A percentile compares a stretch with the other conserved stretches of the same genome.
Conservation (phyloP, 2,329 filamentous ascomycete genomes). For the Penicillium concentricum region DNA sequence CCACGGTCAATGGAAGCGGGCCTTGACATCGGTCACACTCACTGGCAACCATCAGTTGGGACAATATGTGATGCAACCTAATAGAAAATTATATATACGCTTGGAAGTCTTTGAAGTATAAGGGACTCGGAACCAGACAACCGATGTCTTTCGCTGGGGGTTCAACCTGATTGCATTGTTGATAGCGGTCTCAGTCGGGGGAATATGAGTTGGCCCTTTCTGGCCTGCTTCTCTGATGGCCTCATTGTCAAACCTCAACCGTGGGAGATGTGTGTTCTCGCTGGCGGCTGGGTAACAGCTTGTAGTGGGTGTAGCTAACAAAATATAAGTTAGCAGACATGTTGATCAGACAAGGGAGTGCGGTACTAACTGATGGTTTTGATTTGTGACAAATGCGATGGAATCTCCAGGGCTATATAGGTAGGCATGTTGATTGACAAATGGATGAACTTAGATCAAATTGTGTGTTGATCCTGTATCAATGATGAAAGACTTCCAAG, state of each 20-base stretch:
- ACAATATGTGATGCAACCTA: not conserved
- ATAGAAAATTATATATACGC: not conserved
- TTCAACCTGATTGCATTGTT: not conserved
- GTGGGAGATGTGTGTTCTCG: not conserved
- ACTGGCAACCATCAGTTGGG: no score
- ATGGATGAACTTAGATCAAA: not conserved
- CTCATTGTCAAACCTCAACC: not conserved
- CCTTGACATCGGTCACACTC: not conserved
- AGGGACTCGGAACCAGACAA: no score
- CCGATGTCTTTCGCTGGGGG: no score
- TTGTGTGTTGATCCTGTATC: no score
- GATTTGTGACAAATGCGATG: not conserved
- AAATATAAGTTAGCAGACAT: not conserved
- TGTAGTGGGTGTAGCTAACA: not conserved
- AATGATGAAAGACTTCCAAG: not conserved
- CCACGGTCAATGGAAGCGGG: constrained; percentile 56
- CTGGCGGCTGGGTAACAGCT: not conserved
- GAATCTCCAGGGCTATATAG: not conserved
- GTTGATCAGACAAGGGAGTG: not conserved
- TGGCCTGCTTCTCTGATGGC: not conserved
- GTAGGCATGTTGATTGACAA: not conserved
- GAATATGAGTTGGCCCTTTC: not conserved
- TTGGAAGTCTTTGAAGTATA: no score
- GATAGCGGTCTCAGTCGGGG: not conserved
- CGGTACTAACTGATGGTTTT: not conserved